Evolutionary conservation across 305 asterid genomes (phyloP).

Genomic region (Fraxinus nigra): DNA sequence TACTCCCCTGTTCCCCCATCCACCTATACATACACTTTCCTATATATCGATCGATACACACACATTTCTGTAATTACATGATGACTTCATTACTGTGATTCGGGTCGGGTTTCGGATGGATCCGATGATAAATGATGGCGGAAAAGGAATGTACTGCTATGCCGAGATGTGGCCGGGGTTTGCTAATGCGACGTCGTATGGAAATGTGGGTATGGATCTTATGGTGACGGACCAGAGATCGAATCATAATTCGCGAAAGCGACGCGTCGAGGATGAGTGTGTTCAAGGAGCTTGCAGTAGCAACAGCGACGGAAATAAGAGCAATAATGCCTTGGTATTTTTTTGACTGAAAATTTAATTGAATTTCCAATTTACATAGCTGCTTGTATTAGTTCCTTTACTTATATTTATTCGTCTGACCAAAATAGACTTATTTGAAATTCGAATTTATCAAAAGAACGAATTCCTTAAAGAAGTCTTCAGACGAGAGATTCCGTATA

Average conservation of each 20-base stretch:
- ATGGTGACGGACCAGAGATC: slow-evolving; percentile 47
- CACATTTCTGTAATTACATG: slow-evolving; percentile 11
- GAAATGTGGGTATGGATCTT: slow-evolving; percentile 49
- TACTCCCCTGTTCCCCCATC: slow-evolving; percentile 4
- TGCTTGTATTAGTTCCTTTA: not conserved
- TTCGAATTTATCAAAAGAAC: not conserved
- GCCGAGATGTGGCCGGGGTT: slow-evolving; percentile 82
- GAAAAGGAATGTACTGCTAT: slow-evolving; percentile 41
- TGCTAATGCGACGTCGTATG: slow-evolving; percentile 33
- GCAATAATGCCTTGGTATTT: slow-evolving; percentile 34
- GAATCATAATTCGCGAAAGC: slow-evolving; percentile 46
- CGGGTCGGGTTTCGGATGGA: slow-evolving; percentile 46
- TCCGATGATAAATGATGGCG: slow-evolving; percentile 49
- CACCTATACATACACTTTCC: slow-evolving; percentile 22
- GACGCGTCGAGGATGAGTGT: slow-evolving; percentile 48
- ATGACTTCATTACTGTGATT: slow-evolving; percentile 24
- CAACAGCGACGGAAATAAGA: slow-evolving; percentile 36
- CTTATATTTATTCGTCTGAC: slow-evolving; percentile 2
- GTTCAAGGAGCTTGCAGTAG: slow-evolving; percentile 44
- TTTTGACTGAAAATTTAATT: slow-evolving; percentile 14
- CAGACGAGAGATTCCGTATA: not conserved
- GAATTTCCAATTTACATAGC: not conserved
- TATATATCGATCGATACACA: slow-evolving; percentile 19
- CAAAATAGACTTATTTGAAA: not conserved
- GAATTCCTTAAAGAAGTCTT: not conserved